Evolutionary conservation across 2,329 filamentous ascomycete species (phyloP).

Genomic region (Diaporthe sp.): DNA sequence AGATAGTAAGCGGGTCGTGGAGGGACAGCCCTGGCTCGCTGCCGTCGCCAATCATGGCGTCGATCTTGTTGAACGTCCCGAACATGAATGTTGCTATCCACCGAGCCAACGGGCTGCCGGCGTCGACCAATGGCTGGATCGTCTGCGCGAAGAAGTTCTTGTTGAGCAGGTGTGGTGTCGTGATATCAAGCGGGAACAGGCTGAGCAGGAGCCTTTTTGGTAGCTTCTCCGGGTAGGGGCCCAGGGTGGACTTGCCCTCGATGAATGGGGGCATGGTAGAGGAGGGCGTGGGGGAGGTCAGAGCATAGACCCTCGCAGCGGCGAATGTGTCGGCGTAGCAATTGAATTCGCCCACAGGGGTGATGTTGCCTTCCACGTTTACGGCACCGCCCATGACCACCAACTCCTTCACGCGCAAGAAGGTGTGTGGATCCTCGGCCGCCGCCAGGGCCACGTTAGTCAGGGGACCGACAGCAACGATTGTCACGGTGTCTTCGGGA

Average conservation of each 20-base stretch:
- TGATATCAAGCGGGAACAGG: constrained; percentile 83
- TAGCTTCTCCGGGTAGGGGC: constrained; percentile 72
- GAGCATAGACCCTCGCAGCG: constrained; percentile 79
- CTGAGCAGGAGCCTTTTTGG: constrained; percentile 73
- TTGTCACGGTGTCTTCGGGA: constrained; percentile 85
- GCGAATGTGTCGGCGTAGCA: constrained; percentile 88
- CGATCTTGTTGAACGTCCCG: constrained; percentile 77
- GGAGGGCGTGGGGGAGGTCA: constrained; percentile 78
- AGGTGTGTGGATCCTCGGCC: constrained; percentile 87
- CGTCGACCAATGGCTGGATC: constrained; percentile 64
- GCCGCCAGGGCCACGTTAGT: constrained; percentile 95
- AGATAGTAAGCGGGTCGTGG: constrained; percentile 83
- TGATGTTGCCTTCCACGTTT: constrained; percentile 82
- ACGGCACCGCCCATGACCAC: constrained; percentile 96
- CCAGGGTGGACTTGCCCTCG: constrained; percentile 59
- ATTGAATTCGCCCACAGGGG: constrained; percentile 94
- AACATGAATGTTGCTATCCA: constrained; percentile 80
- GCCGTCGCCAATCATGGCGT: constrained; percentile 68
- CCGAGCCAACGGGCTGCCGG: constrained; percentile 77
- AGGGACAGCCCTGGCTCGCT: constrained; percentile 71
- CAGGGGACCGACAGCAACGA: constrained; percentile 88
- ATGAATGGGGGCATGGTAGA: constrained; percentile 83
- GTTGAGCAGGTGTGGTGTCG: constrained; percentile 74
- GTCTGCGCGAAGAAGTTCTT: constrained; percentile 67
- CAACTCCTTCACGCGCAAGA: constrained; percentile 88